Conservation (phyloP, 1,284 basidiomycete genomes). For the Heterobasidion annosum region DNA sequence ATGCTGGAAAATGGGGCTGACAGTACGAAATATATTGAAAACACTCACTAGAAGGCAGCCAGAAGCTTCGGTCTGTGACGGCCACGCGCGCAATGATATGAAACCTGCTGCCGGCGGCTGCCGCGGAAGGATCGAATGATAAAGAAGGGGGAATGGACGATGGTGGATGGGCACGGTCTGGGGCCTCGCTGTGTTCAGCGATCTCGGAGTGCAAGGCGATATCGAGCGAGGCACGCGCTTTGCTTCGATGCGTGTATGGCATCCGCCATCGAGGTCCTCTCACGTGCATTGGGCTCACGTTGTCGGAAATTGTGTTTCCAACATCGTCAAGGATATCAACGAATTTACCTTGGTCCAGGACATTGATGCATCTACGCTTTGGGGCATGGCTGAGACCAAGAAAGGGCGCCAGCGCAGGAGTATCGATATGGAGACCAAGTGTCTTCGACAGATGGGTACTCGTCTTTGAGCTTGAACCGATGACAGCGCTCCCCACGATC, state of each 20-base stretch:
- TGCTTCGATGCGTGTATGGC: conserved; percentile 36
- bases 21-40: conserved; percentile 1
- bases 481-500: not conserved
- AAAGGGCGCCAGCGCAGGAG: conserved; percentile 63
- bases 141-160: not conserved
- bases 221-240: conserved; percentile 26
- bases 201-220: conserved; percentile 14
- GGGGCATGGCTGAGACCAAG: conserved; percentile 42
- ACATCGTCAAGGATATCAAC: conserved; percentile 31
- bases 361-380: conserved; percentile 46
- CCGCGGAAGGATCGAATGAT: not conserved
- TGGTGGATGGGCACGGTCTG: not conserved
- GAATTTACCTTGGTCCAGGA: conserved; percentile 30
- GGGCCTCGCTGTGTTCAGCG: conserved; percentile 6
- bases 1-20: not conserved
- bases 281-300: not conserved
- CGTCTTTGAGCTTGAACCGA: not conserved
- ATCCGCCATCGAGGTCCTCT: conserved; percentile 24
- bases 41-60: conserved; percentile 42
- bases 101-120: conserved; percentile 40
- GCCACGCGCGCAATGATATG: conserved; percentile 56
- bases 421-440: conserved; percentile 61
- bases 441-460: conserved; percentile 45
- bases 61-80: conserved; percentile 56
- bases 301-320: not conserved